These are phyloP conservation scores for Austroboletus niveus DNA, from an alignment of 1,284 basidiomycete species.

Conservation along the genomic window DNA sequence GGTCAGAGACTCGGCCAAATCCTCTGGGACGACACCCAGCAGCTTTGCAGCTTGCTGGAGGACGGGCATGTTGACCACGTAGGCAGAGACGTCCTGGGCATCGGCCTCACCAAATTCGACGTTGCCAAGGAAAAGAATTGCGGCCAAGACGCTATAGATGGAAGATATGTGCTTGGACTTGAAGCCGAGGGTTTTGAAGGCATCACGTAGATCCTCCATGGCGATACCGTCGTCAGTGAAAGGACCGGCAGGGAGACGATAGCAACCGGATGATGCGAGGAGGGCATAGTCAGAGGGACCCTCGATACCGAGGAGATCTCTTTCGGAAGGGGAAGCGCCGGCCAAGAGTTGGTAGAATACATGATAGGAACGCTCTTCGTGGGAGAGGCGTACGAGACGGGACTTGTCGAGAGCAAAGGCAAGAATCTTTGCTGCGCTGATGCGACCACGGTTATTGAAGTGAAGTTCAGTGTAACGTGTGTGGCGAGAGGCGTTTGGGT, in stretches of 20 bases:
- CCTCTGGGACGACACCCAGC: slow-evolving; percentile 75
- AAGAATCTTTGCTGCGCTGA: slow-evolving; percentile 78
- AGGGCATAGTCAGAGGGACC: slow-evolving; percentile 84
- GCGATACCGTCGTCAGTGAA: slow-evolving; percentile 84
- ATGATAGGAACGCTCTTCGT: slow-evolving; percentile 91
- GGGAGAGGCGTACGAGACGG: slow-evolving; percentile 67
- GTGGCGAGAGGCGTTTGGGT: slow-evolving; percentile 88
- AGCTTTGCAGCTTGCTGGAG: slow-evolving; percentile 72
- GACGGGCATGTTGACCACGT: slow-evolving; percentile 61
- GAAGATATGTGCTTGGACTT: slow-evolving; percentile 82
- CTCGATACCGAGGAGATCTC: slow-evolving; percentile 73
- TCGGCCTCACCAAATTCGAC: slow-evolving; percentile 78
- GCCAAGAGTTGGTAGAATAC: slow-evolving; percentile 94
- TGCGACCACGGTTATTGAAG: slow-evolving; percentile 77
- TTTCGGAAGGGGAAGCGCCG: slow-evolving; percentile 77
- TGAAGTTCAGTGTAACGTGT: slow-evolving; percentile 90
- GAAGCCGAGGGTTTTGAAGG: slow-evolving; percentile 84
- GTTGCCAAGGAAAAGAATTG: slow-evolving; percentile 84
- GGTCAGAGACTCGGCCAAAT: slow-evolving; percentile 77
- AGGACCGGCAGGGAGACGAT: slow-evolving; percentile 81
- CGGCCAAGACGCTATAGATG: slow-evolving; percentile 79
- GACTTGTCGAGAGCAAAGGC: slow-evolving; percentile 89
- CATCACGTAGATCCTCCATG: slow-evolving; percentile 79
- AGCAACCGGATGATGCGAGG: slow-evolving; percentile 82
- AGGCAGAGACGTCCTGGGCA: slow-evolving; percentile 68